phyloP scores from a whole-genome alignment of 1,284 basidiomycete genomes.

The Apiotrichum domesticum region DNA sequence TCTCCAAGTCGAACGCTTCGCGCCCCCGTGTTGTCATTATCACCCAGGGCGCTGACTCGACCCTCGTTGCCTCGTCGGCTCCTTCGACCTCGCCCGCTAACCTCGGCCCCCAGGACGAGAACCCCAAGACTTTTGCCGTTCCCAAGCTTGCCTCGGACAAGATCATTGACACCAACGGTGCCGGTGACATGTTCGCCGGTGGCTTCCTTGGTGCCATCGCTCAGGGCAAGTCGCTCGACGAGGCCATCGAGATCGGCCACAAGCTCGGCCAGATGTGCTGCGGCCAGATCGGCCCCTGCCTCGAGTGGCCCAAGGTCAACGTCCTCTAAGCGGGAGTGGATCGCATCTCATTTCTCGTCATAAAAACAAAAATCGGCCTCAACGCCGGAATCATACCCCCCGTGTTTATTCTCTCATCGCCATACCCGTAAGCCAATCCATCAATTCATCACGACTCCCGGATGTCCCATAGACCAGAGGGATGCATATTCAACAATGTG shows the following conservation, averaged over 20 bases:
- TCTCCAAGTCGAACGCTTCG: slow-evolving; percentile 59
- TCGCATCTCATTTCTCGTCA: no score
- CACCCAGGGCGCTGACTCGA: slow-evolving; percentile 81
- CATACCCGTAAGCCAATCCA: not conserved
- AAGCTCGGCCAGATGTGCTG: slow-evolving; percentile 85
- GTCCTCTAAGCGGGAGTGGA: slow-evolving; percentile 23
- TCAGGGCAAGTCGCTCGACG: slow-evolving; percentile 70
- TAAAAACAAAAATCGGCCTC: slow-evolving; percentile 1
- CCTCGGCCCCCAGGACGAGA: slow-evolving; percentile 38
- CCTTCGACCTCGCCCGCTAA: slow-evolving; percentile 51
- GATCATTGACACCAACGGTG: slow-evolving; percentile 97
- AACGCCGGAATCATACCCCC: slow-evolving; percentile 7
- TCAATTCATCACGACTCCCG: not conserved
- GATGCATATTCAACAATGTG: slow-evolving; percentile 22
- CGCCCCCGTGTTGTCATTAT: slow-evolving; percentile 80
- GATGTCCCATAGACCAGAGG: slow-evolving; percentile 1
- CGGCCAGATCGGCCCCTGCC: slow-evolving; percentile 59
- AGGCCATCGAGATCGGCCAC: slow-evolving; percentile 75
- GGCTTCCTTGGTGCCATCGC: slow-evolving; percentile 87
- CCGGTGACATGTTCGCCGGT: slow-evolving; percentile 99
- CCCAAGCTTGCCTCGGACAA: slow-evolving; percentile 57
- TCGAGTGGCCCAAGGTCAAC: slow-evolving; percentile 37
- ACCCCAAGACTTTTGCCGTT: slow-evolving; percentile 59
- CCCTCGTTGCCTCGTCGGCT: slow-evolving; percentile 66
- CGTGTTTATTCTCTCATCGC: no score